Evolutionary conservation across 768 basidiomycete species (phyloP).

Genomic region (Panaeolus papilionaceus): DNA sequence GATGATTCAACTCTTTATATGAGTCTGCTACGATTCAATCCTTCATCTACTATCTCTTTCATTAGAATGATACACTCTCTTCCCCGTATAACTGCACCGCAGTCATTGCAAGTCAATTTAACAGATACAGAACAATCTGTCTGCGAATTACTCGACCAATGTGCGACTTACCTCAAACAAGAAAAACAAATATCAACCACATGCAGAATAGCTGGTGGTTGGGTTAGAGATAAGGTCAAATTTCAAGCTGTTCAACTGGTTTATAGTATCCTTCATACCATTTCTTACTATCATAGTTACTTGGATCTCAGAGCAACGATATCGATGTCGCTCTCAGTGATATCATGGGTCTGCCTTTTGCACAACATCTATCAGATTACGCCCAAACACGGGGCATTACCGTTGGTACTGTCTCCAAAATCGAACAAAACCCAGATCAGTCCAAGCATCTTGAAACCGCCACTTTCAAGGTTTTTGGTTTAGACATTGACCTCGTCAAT

Average conservation of each 20-base stretch:
- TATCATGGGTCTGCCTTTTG: conserved; percentile 92
- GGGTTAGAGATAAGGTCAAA: conserved; percentile 96
- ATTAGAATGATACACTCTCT: conserved; percentile 7
- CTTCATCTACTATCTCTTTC: not conserved
- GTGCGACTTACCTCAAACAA: conserved; percentile 59
- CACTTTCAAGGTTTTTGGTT: conserved; percentile 76
- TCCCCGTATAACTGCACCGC: conserved; percentile 27
- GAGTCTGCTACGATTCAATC: not conserved
- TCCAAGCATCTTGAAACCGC: conserved; percentile 98
- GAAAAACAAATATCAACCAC: conserved; percentile 60
- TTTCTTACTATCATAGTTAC: conserved; percentile 55
- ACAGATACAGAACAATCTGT: conserved; percentile 73
- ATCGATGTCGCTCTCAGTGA: conserved; percentile 91
- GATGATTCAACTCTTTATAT: no score
- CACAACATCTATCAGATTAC: conserved; percentile 75
- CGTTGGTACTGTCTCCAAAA: conserved; percentile 73
- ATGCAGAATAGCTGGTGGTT: conserved; percentile 96
- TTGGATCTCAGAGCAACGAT: conserved; percentile 84
- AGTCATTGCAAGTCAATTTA: conserved; percentile 54
- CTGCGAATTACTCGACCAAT: conserved; percentile 83
- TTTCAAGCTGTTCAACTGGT: not conserved
- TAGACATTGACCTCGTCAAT: conserved; percentile 94
- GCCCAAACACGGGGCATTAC: conserved; percentile 54
- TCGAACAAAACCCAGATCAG: conserved; percentile 95
- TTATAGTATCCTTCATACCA: not conserved